These are phyloP conservation scores for Ramicandelaber brevisporus DNA, from an alignment of 192 early-diverging fungal species.

Conservation along the genomic window DNA sequence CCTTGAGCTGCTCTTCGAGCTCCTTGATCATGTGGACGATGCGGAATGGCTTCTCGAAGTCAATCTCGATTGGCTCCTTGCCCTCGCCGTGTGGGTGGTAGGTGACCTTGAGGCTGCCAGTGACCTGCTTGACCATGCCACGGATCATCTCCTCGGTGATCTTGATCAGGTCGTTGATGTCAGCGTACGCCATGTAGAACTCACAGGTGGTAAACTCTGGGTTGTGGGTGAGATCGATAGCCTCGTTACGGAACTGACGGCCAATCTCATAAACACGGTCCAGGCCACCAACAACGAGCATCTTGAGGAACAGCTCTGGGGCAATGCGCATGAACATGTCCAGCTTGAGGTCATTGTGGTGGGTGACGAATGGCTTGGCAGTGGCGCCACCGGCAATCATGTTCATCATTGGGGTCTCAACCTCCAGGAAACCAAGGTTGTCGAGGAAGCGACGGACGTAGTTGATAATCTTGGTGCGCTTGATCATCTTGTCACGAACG, in stretches of 20 bases:
- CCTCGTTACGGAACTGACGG: conserved; percentile 97
- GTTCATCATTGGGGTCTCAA: conserved; percentile 99
- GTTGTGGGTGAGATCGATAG: conserved; percentile 97
- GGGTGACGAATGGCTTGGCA: conserved; percentile 97
- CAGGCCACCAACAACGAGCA: conserved; percentile 90
- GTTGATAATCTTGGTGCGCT: conserved; percentile 80
- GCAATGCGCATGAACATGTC: conserved; percentile 98
- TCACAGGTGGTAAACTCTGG: conserved; percentile 99
- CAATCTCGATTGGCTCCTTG: conserved; percentile 51
- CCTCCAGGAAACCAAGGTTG: conserved; percentile 85
- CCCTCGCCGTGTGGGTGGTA: conserved; percentile 86
- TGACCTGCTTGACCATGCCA: conserved; percentile 83
- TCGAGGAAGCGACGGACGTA: conserved; percentile 91
- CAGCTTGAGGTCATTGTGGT: conserved; percentile 97
- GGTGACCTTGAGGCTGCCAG: conserved; percentile 68
- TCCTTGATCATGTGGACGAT: conserved; percentile 80
- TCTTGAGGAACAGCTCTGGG: conserved; percentile 93
- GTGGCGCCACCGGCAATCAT: conserved; percentile 93
- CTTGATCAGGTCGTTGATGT: conserved; percentile 89
- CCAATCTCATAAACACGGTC: conserved; percentile 99
- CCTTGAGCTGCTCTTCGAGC: conserved; percentile 67
- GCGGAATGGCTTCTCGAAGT: conserved; percentile 92
- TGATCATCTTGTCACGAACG: conserved; percentile 85
- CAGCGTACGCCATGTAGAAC: conserved; percentile 99
- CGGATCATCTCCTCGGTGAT: conserved; percentile 72